phyloP scores from a whole-genome alignment of 345 rosid species.

The Erucastrum elatum region DNA sequence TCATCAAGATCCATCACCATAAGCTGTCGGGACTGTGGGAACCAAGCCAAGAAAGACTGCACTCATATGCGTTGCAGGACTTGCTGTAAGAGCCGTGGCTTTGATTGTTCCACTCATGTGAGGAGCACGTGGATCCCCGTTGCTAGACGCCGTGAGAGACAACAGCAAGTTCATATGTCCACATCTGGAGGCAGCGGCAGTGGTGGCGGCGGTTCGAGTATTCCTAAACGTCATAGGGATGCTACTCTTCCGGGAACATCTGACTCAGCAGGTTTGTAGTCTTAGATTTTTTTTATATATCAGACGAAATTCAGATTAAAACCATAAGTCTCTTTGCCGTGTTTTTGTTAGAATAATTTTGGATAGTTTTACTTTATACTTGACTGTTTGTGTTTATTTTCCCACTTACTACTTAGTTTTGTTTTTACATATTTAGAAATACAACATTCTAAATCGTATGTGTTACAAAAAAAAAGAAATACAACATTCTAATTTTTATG shows the following conservation, averaged over 20 bases:
- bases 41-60: slow-evolving; percentile 88
- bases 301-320: slow-evolving; percentile 19
- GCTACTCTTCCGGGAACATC: slow-evolving; percentile 25
- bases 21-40: slow-evolving; percentile 86
- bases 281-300: slow-evolving; percentile 1
- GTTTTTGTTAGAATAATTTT: neutral
- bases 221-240: slow-evolving; percentile 35
- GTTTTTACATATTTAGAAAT: neutral
- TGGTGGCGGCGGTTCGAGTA: slow-evolving; percentile 15
- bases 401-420: slow-evolving; percentile 3
- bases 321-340: neutral
- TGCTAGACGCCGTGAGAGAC: slow-evolving; percentile 73
- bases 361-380: neutral
- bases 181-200: slow-evolving; percentile 29
- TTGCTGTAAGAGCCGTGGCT: slow-evolving; percentile 84
- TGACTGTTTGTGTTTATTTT: neutral
- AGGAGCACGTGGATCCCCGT: slow-evolving; percentile 91
- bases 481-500: neutral
- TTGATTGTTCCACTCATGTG: slow-evolving; percentile 75
- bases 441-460: neutral
- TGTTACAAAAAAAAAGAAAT: too few species aligned
- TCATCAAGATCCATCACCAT: slow-evolving; percentile 41
- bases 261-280: slow-evolving; percentile 30
- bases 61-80: slow-evolving; percentile 75
- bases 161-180: slow-evolving; percentile 45